Evolutionary conservation across 1,284 basidiomycete species (phyloP).

Genomic region (Amylostereum chailletii): DNA sequence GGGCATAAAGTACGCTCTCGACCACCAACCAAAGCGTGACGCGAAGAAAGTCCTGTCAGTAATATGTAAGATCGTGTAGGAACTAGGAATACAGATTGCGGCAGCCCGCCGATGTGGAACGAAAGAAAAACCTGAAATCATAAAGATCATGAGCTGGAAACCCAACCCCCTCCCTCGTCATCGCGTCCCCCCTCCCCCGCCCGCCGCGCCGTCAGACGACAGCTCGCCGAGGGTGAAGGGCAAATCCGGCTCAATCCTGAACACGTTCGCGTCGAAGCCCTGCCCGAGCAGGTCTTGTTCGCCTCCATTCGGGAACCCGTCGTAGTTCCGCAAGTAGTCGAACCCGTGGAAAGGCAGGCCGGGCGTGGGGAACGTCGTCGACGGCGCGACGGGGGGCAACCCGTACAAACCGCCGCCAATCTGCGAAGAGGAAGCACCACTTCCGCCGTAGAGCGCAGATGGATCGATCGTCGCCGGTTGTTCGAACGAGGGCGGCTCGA

Average conservation of each 20-base stretch:
- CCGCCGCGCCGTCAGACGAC: background rate
- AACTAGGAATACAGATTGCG: too few relatives aligned
- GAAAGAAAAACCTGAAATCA: too few relatives aligned
- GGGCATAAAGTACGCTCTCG: too few relatives aligned
- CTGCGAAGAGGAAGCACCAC: slow-evolving; percentile 25
- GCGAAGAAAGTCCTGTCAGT: too few relatives aligned
- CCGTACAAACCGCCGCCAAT: slow-evolving; percentile 35
- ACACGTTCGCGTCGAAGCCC: slow-evolving; percentile 61
- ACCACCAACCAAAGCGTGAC: too few relatives aligned
- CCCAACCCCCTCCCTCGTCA: too few relatives aligned
- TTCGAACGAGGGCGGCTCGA: slow-evolving; percentile 12
- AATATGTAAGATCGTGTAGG: too few relatives aligned
- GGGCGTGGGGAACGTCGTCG: slow-evolving; percentile 51
- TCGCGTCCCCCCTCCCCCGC: too few relatives aligned
- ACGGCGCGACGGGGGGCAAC: slow-evolving; percentile 47
- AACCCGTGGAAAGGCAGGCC: slow-evolving; percentile 74
- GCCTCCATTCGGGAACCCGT: slow-evolving; percentile 27
- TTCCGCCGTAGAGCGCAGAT: slow-evolving; percentile 31
- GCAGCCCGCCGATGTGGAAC: too few relatives aligned
- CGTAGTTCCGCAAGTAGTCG: slow-evolving; percentile 72
- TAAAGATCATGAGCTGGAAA: too few relatives aligned
- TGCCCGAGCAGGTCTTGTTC: slow-evolving; percentile 68
- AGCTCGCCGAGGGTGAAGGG: slow-evolving; percentile 48
- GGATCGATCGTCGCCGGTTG: slow-evolving; percentile 40
- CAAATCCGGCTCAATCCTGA: slow-evolving; percentile 66